Base-by-base conservation (phyloP, 2,329 filamentous ascomycete genomes). In the Emergomyces africanus region DNA sequence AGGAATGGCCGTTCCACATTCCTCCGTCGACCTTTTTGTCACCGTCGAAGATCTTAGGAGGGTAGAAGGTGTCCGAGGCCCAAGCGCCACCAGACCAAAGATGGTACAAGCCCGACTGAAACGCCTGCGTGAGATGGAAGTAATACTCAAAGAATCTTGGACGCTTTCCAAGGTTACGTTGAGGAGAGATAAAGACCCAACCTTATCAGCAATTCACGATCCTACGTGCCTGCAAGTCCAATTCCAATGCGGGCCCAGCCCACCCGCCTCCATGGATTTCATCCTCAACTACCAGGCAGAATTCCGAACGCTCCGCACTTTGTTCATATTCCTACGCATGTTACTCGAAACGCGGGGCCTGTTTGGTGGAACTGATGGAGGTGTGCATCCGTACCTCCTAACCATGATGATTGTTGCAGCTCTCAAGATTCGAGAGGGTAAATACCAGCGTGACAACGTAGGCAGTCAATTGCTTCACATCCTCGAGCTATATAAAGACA, bases 401-500 rank as follows among this genome's bases (percentile, higher is more conserved):
- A 76, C 82, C 65, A 79, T 83, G 71, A 79, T 84, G 74, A 68
- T 84, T 20, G 77, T 80, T 15, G 79, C 81, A 5, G 77, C 78
- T 33, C 68, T 84, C 33, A 78, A 78, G 62, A 72, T 78, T 61
- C 70, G 69, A 37, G 70, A 74, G 35, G 70, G 65, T 59, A 65
- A 66, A 53, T 72, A 66, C 57, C 61, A 62, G 48, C 65, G 65
- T 1, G 59, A 64, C 35, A 60, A 68, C 57, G 65, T 75, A 2
- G 78, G 69, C 20, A 65, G 71, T 4, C 75, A 77, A 25, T 71
- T 85, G 2, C 65, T 80, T 2, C 68, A 71, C 30, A 74, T 83
- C 60, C 68, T 85, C 1, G 61, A 72, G 2, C 78, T 82, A 63
- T 84, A 79, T 67, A 64, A 58, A 10, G 66, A 71, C 0, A 70